Base-by-base conservation (phyloP, 106 monocot species). In the Alisma plantagoaquatica region DNA sequence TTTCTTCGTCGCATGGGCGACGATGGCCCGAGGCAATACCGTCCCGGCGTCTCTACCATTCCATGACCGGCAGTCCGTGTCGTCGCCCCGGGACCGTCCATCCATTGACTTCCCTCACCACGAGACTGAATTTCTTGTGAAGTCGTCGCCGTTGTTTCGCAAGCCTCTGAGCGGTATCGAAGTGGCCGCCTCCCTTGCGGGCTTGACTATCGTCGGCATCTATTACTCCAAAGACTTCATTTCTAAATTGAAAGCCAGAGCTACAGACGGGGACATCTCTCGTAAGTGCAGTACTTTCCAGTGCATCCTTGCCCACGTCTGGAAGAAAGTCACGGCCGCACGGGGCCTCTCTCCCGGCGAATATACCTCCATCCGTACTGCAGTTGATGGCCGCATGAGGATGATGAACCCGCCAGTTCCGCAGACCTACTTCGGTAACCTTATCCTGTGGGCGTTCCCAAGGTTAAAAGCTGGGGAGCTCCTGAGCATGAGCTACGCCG, bases 261-360 rank as follows among this genome's bases (percentile, higher is more conserved):
- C 41, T 14, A 2, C 23, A 14, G 12, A n/a, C n/a, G n/a, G n/a
- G n/a, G n/a, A n/a, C n/a, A 31, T 35, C 6, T 12, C 14, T 31
- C 24, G 56, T 32, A 18, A 38, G 38, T 56, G 20, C 56, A 56
- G 56, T 23, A 56, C 56, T 14, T 56, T n/a, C n/a, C n/a, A n/a
- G n/a, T n/a, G n/a, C n/a, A n/a, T n/a, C n/a, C n/a, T n/a, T n/a
- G n/a, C n/a, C n/a, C n/a, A n/a, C n/a, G n/a, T n/a, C n/a, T n/a
- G n/a, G n/a, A n/a, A n/a, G n/a, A n/a, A n/a, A n/a, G n/a, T n/a
- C n/a, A n/a, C n/a, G n/a, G n/a, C n/a, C n/a, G n/a, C n/a, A n/a
- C n/a, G n/a, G n/a, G n/a, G 58, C 43, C 43, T 59, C 4, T n/a
- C 15, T 4, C 43, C 16, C 16, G 41, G 20, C 1, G 58, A 59